Evolutionary conservation across 1,139 yeast genomes (phyloP), one percentile per base, ranked within the genome.

Genomic region (Blastobotrys capitulatus): DNA sequence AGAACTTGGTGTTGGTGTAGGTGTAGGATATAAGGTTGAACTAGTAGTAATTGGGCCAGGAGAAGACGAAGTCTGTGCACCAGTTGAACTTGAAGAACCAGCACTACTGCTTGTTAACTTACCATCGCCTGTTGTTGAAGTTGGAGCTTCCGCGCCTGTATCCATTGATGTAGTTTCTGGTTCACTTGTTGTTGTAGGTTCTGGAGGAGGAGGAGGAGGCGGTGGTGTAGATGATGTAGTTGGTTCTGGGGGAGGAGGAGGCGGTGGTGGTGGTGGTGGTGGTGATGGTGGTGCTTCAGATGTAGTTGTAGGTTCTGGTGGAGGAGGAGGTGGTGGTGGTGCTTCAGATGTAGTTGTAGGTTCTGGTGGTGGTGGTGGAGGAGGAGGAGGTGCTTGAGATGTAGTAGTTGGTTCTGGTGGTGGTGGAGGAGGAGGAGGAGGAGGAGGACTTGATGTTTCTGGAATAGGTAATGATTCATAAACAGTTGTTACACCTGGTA

Each of bases 351-450:
- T 16, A 19, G 41, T 20, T 38, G 37, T n/a, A 9, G 38, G 38
- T 35, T 16, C 22, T 8, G 38, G 38, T 4, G 50, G 48, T 16
- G 43, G 40, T 6, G 44, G 43, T 20, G 44, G 39, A n/a, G 50
- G 48, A 16, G 43, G 40, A 6, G 44, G 43, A 15, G 44, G 39
- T 12, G 46, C 42, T 12, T 38, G 27, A 10, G 38, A 18, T 36
- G 47, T n/a, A 9, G 50, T n/a, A 6, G 42, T 27, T 4, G 44
- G 42, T 8, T 38, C 13, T 13, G 43, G 44, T 32, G 34, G 44
- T 2, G 32, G 44, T 10, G 46, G n/a, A 13, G 40, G n/a, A 16
- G 40, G 19, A 22, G 41, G 40, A 5, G 20, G 40, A 4, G 19
- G 40, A 19, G 20, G 20, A 13, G 40, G 16, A 22, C 6, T 22